A percentile compares a stretch with the other conserved stretches of the same genome.
Conservation (phyloP, 305 asterid genomes). For the Fraxinus velutina region DNA sequence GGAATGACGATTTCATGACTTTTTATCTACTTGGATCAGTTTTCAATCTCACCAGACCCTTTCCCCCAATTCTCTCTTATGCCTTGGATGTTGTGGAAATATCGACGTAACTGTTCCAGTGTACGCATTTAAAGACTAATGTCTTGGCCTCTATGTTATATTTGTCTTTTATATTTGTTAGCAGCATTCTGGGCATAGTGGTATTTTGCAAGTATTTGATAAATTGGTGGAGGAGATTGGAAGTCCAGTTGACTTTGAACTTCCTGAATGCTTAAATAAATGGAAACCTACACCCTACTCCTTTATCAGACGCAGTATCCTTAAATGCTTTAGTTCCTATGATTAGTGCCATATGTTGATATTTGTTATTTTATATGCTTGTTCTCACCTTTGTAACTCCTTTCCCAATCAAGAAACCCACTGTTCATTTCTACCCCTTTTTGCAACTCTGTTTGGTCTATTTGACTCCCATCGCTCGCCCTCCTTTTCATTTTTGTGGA, state of each 20-base stretch:
- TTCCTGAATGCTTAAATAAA: constrained; percentile 69
- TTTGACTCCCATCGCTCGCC: neutral
- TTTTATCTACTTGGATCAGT: neutral
- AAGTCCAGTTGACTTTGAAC: constrained; percentile 78
- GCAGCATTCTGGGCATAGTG: constrained; percentile 45
- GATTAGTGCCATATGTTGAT: neutral
- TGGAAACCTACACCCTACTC: constrained; percentile 63
- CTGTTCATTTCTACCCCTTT: neutral
- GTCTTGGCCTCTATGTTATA: constrained; percentile 9
- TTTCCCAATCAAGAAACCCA: neutral
- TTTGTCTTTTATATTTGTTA: constrained; percentile 14
- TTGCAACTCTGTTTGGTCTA: neutral
- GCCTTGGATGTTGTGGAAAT: neutral
- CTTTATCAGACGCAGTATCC: constrained; percentile 91
- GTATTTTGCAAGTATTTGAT: constrained; percentile 58
- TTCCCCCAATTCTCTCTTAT: neutral
- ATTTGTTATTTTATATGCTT: constrained; percentile 1
- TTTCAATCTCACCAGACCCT: neutral
- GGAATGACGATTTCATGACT: neutral
- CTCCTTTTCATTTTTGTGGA: constrained; percentile 22
- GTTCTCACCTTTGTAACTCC: neutral
- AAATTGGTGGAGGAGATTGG: constrained; percentile 65
- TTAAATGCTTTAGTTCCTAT: constrained; percentile 17
- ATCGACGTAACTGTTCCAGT: neutral
- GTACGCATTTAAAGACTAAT: neutral